Base-by-base conservation (phyloP, 768 basidiomycete genomes). In the Lenzites betulinus region DNA sequence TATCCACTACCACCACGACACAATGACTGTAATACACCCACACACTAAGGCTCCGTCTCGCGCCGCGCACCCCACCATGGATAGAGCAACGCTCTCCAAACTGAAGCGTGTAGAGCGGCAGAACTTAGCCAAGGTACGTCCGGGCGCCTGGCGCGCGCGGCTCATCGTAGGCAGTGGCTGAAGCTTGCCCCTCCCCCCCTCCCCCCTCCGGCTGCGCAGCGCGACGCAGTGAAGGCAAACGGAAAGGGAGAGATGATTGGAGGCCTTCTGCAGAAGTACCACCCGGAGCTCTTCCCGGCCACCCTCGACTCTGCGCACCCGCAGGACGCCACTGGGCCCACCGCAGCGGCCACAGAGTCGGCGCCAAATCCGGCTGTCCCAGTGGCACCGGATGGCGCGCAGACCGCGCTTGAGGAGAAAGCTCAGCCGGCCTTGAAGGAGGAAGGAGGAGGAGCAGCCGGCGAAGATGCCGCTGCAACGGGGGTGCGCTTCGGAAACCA, bases 41-140 rank as follows among this genome's bases (percentile, higher is more conserved):
- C n/a, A 43, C n/a, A 43, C 42, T 4, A 43, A 43, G 20, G 2
- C 39, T 41, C 8, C 15, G 8, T 8, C 22, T 22, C n/a, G 11
- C 30, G 6, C 30, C 30, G 4, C 30, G 30, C 30, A 33, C 11
- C 3, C 44, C 2, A 46, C 2, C 23, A 25, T 46, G 44, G 44
- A 26, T 9, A 46, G 23, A 46, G 44, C 44, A 7, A 23, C 23
- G 12, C 23, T 46, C 7, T 25, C 22, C 7, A 46, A 26, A 23
- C 23, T 26, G 22, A 46, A 46, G 44, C 44, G 44, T 23, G 23
- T 23, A 8, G 44, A 26, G 3, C 20, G 25, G 15, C 43, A 54
- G 43, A 54, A 46, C 26, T 30, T 44, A 12, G 53, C 53, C 1
- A 44, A 54, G 53, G 53, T 54, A 11, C 20, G 42, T 46, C 30